Base-by-base conservation (phyloP, 495 filamentous ascomycete genomes). In the Talaromyces proteolyticus region DNA sequence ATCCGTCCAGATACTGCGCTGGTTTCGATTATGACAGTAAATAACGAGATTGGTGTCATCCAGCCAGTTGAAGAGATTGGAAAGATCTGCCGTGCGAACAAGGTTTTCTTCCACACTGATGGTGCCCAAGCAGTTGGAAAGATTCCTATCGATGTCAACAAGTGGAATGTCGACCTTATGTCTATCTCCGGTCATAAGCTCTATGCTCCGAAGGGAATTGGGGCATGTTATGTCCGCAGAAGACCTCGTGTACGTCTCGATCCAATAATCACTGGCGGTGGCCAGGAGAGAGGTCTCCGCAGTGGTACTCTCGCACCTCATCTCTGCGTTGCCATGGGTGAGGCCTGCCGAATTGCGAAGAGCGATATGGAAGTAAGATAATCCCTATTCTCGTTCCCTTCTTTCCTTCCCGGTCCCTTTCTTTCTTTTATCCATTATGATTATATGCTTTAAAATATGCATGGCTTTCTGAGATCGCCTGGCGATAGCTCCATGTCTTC, bases 101-200 rank as follows among this genome's bases (percentile, higher is more conserved):
- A 96, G 74, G 73, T 95, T 43, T 98, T 96, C 76, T 98, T 97
- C 82, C 93, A 98, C 69, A 95, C 90, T n/a, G 93, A 98, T 67
- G 93, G 69, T 22, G 93, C 93, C 5, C 93, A 98, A 72, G 93
- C 94, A 4, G 90, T 96, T 3, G 93, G 93, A 60, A 98, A 98
- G 76, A 96, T 98, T 49, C 90, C 90, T 0, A 73, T 98, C 23
- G 89, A 96, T 62, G 94, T 98, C 49, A 94, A 97, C 67, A 88
- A 90, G 67, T 86, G 92, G 87, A 92, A 96, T 63, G 84, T 97
- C 47, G 93, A 98, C 63, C 71, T 98, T 59, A 95, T 97, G 93
- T 96, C 91, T 10, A 95, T 98, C 40, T 96, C 93, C n/a, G 90
- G 86, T 42, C 93, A 98, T 72, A 98, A 98, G 74, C 94, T 98